phyloP scores from a whole-genome alignment of 805 yeast genomes.

The Candida xyloterini region DNA sequence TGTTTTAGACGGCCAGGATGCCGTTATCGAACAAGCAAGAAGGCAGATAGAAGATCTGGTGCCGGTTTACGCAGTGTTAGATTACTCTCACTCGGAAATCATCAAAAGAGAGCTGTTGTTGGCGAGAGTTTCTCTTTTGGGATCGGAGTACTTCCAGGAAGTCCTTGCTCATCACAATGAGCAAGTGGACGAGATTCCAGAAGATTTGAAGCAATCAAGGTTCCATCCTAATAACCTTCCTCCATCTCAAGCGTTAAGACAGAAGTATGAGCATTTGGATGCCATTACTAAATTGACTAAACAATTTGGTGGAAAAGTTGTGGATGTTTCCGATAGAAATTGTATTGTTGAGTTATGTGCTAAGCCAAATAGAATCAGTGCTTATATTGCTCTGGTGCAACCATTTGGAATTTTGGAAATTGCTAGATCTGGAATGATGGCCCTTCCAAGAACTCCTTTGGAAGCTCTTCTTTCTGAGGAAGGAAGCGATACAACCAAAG shows the following conservation, averaged over 20 bases:
- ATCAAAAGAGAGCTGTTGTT: slow-evolving; percentile 87
- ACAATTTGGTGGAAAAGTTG: slow-evolving; percentile 90
- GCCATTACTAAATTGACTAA: slow-evolving; percentile 76
- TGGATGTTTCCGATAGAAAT: slow-evolving; percentile 89
- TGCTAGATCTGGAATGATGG: slow-evolving; percentile 98
- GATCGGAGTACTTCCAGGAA: slow-evolving; percentile 98
- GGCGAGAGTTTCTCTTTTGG: slow-evolving; percentile 88
- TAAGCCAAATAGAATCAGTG: slow-evolving; percentile 83
- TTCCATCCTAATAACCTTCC: slow-evolving; percentile 89
- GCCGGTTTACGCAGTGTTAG: slow-evolving; percentile 96
- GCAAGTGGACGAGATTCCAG: slow-evolving; percentile 42
- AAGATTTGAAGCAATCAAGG: slow-evolving; percentile 40
- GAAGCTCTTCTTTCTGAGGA: slow-evolving; percentile 47
- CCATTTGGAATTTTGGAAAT: slow-evolving; percentile 97
- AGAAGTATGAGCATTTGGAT: slow-evolving; percentile 84
- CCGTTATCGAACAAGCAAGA: slow-evolving; percentile 95
- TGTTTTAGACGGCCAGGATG: slow-evolving; percentile 90
- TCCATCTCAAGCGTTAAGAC: slow-evolving; percentile 89
- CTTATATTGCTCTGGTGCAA: slow-evolving; percentile 83
- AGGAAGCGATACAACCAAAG: slow-evolving; percentile 47
- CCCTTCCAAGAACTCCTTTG: slow-evolving; percentile 92
- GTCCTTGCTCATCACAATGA: slow-evolving; percentile 79
- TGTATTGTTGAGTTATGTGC: slow-evolving; percentile 94
- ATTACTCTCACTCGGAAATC: slow-evolving; percentile 86
- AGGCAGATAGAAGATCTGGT: slow-evolving; percentile 97